phyloP scores from a whole-genome alignment of 768 basidiomycete species.

The Lentinula boryana region DNA sequence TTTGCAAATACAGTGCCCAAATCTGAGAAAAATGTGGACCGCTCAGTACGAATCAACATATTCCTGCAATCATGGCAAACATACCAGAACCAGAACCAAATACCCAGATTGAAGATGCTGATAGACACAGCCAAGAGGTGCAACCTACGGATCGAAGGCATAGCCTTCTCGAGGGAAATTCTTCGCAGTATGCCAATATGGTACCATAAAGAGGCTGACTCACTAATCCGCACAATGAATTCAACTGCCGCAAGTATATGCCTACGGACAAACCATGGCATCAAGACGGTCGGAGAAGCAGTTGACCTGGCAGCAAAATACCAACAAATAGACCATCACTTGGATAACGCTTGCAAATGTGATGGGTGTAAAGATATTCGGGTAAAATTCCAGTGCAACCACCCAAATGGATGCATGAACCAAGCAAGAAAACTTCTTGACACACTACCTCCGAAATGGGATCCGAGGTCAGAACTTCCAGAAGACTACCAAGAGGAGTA shows the following conservation, averaged over 20 bases:
- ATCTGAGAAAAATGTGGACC: slow-evolving; percentile 1
- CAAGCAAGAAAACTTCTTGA: not conserved
- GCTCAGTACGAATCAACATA: slow-evolving; percentile 8
- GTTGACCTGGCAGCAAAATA: slow-evolving; percentile 6
- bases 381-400: not conserved
- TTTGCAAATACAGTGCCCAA: not conserved
- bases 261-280: slow-evolving; percentile 4
- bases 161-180: slow-evolving; percentile 3
- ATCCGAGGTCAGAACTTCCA: not conserved
- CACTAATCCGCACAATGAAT: not conserved
- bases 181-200: slow-evolving; percentile 21
- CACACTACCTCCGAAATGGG: not conserved
- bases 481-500: not conserved
- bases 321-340: not conserved
- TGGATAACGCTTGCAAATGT: not conserved
- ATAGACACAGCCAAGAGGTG: slow-evolving; percentile 8
- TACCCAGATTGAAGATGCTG: slow-evolving; percentile 11
- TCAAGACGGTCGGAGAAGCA: slow-evolving; percentile 1
- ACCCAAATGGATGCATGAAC: not conserved
- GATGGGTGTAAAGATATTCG: not conserved
- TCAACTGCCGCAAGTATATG: slow-evolving; percentile 6
- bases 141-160: slow-evolving; percentile 10
- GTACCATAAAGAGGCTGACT: slow-evolving; percentile 19
- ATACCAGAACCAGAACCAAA: slow-evolving; percentile 9
- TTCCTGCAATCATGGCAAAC: slow-evolving; percentile 23